phyloP scores from a whole-genome alignment of 768 basidiomycete species.

The Mrakia frigida region DNA sequence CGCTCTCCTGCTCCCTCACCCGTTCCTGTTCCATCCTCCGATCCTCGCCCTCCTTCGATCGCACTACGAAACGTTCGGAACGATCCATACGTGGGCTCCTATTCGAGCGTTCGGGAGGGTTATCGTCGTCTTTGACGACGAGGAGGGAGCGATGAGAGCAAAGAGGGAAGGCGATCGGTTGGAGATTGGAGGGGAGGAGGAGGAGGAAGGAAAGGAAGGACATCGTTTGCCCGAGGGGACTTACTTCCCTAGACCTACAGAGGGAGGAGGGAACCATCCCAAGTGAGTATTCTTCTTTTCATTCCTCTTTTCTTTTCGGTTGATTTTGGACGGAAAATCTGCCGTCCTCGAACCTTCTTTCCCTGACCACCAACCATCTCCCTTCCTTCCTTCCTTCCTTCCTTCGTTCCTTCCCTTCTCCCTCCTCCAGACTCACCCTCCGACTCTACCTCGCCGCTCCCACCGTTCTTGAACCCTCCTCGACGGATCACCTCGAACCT shows the following conservation, averaged over 20 bases:
- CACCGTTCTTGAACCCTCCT: slow-evolving; percentile 38
- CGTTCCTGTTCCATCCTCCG: slow-evolving; percentile 66
- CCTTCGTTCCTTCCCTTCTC: not conserved
- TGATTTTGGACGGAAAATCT: not conserved
- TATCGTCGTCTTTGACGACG: slow-evolving; percentile 64
- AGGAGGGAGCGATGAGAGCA: slow-evolving; percentile 25
- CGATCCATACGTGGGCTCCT: slow-evolving; percentile 86
- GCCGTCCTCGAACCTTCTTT: not conserved
- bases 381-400: too few species aligned
- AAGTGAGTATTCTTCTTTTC: not conserved
- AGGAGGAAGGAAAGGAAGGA: slow-evolving; percentile 51
- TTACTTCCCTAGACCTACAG: not conserved
- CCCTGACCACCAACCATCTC: too few species aligned
- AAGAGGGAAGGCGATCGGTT: slow-evolving; percentile 33
- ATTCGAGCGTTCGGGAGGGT: slow-evolving; percentile 73
- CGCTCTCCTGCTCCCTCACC: slow-evolving; percentile 70
- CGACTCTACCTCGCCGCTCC: slow-evolving; percentile 40
- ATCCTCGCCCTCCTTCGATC: slow-evolving; percentile 61
- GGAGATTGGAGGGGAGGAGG: slow-evolving; percentile 35
- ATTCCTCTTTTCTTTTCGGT: not conserved
- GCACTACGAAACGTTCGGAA: slow-evolving; percentile 72
- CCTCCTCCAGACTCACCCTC: slow-evolving; percentile 42
- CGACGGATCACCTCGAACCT: slow-evolving; percentile 57
- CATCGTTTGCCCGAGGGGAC: not conserved
- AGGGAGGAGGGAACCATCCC: not conserved